Percentiles rank a stretch among this genome's conserved stretches.
These are phyloP conservation scores for Platanus orientalis DNA, from an alignment of 164 flowering plant species.

Conservation along the genomic window DNA sequence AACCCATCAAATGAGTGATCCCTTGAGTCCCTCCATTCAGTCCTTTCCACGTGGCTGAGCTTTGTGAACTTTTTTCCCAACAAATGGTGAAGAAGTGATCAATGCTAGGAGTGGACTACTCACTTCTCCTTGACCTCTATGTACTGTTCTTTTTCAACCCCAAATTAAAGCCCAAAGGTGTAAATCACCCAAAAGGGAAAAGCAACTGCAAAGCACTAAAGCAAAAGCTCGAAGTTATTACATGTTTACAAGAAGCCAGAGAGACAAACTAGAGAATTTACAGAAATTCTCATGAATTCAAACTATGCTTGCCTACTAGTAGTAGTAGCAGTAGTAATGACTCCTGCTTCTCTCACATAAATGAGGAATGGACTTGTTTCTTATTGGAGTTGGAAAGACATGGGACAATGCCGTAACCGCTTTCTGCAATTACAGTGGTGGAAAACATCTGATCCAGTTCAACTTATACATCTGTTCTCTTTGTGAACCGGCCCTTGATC, in stretches of 20 bases:
- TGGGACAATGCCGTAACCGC: constrained; percentile 70
- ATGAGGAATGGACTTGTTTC: neutral
- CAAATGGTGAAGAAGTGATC: neutral
- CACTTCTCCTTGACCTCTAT: neutral
- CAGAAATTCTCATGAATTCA: neutral
- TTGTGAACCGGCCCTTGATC: constrained; percentile 87
- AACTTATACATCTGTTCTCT: constrained; percentile 57
- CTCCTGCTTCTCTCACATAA: neutral
- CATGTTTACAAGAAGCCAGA: constrained; percentile 3
- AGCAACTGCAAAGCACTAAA: neutral
- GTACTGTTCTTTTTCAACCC: neutral
- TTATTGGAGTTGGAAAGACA: constrained; percentile 37
- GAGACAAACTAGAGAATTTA: constrained; percentile 1
- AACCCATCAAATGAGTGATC: no score
- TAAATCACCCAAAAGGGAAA: neutral
- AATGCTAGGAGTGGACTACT: neutral
- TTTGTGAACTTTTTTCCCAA: neutral
- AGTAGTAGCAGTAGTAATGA: neutral
- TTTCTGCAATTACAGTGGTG: constrained; percentile 41
- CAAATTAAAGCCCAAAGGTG: neutral
- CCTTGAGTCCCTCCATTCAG: neutral
- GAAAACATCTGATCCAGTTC: constrained; percentile 69
- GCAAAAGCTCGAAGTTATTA: neutral
- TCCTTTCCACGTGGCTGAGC: neutral
- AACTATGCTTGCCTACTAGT: neutral